phyloP scores from a whole-genome alignment of 176 grass and related monocot species.

The Dactylis glomerata region DNA sequence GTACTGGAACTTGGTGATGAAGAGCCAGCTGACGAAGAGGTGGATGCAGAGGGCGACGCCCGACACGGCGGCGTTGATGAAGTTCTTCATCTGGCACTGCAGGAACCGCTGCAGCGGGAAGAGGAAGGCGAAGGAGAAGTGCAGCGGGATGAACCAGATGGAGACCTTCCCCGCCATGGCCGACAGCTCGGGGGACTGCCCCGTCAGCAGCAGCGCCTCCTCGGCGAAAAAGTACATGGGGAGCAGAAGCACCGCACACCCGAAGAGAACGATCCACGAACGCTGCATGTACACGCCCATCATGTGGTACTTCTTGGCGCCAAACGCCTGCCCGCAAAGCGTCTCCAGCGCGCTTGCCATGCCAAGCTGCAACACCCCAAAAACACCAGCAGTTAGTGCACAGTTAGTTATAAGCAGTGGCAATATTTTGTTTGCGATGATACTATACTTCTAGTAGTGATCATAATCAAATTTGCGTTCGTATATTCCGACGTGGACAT shows the following conservation, averaged over 20 bases:
- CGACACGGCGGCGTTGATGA: conserved; percentile 45
- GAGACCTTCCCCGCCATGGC: conserved; percentile 56
- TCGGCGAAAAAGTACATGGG: conserved; percentile 84
- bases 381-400: neutral
- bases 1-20: conserved; percentile 50
- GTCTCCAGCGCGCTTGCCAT: conserved; percentile 79
- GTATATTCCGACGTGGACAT: neutral
- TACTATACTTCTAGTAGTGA: neutral
- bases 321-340: conserved; percentile 58
- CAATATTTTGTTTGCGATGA: neutral
- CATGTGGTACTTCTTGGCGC: conserved; percentile 78
- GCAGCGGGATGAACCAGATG: conserved; percentile 89
- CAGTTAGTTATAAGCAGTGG: neutral
- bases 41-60: conserved; percentile 56
- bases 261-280: conserved; percentile 79
- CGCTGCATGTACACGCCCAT: conserved; percentile 97
- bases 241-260: conserved; percentile 66
- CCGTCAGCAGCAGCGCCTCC: conserved; percentile 60
- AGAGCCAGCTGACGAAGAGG: conserved; percentile 70
- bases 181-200: conserved; percentile 71
- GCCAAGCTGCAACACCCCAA: conserved; percentile 51
- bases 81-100: conserved; percentile 94
- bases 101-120: conserved; percentile 94
- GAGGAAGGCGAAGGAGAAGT: conserved; percentile 88
- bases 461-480: neutral